A percentile compares a stretch with the other conserved stretches of the same genome.
These are phyloP conservation scores for Golubevia pallescens DNA, from an alignment of 1,284 basidiomycete species.

Conservation along the genomic window DNA sequence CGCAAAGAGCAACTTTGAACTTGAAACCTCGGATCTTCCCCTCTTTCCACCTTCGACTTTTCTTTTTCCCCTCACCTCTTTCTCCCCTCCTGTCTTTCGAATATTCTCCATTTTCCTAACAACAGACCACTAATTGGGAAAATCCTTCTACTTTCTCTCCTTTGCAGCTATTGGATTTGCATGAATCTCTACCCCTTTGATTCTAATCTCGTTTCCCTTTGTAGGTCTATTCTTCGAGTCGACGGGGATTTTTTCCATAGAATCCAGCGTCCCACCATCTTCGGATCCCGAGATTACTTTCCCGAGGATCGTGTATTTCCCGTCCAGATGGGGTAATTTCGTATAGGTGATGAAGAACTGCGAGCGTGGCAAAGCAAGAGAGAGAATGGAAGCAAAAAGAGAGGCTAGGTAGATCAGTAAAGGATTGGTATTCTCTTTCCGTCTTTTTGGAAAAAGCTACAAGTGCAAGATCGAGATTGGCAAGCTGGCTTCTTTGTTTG, in stretches of 20 bases:
- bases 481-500: background rate
- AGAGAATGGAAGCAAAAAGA: background rate
- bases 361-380: background rate
- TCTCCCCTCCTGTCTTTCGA: no score
- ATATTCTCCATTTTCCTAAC: no score
- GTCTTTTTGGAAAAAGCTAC: conserved; percentile 58
- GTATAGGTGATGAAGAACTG: conserved; percentile 2
- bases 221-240: background rate
- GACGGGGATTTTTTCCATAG: background rate
- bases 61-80: no score
- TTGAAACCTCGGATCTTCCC: no score
- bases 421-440: conserved; percentile 43
- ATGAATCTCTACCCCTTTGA: no score
- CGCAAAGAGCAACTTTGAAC: no score
- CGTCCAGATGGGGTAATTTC: conserved; percentile 26
- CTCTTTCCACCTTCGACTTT: no score
- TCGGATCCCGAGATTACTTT: conserved; percentile 57
- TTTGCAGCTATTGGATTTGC: no score
- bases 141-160: no score
- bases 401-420: background rate
- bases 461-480: background rate
- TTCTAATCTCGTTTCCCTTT: background rate
- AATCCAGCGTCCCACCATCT: conserved; percentile 23
- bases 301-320: conserved; percentile 57
- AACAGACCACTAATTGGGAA: no score